A percentile compares a stretch with the other conserved stretches of the same genome.
These are phyloP conservation scores for Oryza officinalis DNA, from an alignment of 176 grass and related monocot species.

Conservation along the genomic window DNA sequence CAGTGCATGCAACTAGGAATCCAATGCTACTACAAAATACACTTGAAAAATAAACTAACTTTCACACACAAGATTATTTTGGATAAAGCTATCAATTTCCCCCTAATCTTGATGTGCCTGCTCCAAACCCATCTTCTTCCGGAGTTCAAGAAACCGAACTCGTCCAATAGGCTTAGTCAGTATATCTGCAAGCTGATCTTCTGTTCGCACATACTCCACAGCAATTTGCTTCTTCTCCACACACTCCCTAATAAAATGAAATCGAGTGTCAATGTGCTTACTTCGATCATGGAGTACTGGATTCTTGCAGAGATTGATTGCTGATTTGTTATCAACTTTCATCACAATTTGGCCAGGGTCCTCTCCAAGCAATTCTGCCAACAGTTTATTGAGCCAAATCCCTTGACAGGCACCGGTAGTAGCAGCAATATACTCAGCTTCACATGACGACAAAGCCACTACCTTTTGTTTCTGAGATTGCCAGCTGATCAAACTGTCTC, in stretches of 20 bases:
- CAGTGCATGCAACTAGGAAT: no score
- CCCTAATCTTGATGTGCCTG: not conserved
- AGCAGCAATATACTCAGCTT: no score
- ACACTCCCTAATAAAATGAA: not conserved
- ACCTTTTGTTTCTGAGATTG: no score
- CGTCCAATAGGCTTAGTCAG: not conserved
- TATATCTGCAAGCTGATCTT: not conserved
- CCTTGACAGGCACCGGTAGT: no score
- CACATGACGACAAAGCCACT: no score
- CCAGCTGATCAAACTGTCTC: no score
- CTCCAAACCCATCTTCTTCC: not conserved
- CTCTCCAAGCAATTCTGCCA: no score
- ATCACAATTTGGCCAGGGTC: no score
- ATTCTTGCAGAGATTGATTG: not conserved
- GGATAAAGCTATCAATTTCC: not conserved
- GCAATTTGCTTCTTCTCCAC: not conserved
- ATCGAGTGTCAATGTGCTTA: not conserved
- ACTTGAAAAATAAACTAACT: no score
- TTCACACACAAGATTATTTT: not conserved
- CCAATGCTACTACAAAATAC: no score
- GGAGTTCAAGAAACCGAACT: not conserved
- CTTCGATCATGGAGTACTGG: not conserved
- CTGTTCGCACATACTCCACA: not conserved
- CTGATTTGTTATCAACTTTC: not conserved
- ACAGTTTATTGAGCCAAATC: no score